Conservation (phyloP, 371 early-diverging fungal genomes). For the Caulochytrium protostelioides region DNA sequence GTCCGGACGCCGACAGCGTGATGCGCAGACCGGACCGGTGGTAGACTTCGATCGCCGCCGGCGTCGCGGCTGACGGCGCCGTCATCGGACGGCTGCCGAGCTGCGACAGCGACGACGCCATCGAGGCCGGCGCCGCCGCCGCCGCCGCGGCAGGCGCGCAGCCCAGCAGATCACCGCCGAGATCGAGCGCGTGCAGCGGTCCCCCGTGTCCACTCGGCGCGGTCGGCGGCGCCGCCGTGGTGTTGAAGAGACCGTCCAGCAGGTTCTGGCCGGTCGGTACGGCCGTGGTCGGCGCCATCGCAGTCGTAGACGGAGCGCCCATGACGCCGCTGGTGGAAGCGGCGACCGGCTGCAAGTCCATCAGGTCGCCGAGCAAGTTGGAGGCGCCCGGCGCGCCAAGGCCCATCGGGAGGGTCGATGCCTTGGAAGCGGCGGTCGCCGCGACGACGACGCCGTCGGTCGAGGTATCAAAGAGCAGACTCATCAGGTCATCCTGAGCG, state of each 20-base stretch:
- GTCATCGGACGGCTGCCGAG: conserved; percentile 18
- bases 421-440: too few species aligned
- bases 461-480: too few species aligned
- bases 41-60: conserved; percentile 35
- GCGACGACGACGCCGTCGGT: too few species aligned
- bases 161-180: conserved; percentile 42
- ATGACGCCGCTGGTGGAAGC: background rate
- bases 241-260: conserved; percentile 5
- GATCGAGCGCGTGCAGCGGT: conserved; percentile 40
- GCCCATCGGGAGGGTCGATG: too few species aligned
- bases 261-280: conserved; percentile 3
- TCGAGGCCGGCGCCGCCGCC: conserved; percentile 4
- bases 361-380: background rate
- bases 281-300: conserved; percentile 2
- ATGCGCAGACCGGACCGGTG: conserved; percentile 50
- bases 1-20: conserved; percentile 38
- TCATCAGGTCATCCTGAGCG: too few species aligned
- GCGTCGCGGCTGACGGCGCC: conserved; percentile 13
- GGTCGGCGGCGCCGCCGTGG: conserved; percentile 17
- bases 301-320: background rate
- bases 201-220: conserved; percentile 34
- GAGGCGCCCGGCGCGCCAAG: background rate
- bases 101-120: conserved; percentile 7
- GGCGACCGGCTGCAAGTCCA: background rate
- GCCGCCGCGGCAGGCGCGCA: conserved; percentile 14